Base-by-base conservation (phyloP, 352 stramenopile species). In the Globisporangium cystogenes region DNA sequence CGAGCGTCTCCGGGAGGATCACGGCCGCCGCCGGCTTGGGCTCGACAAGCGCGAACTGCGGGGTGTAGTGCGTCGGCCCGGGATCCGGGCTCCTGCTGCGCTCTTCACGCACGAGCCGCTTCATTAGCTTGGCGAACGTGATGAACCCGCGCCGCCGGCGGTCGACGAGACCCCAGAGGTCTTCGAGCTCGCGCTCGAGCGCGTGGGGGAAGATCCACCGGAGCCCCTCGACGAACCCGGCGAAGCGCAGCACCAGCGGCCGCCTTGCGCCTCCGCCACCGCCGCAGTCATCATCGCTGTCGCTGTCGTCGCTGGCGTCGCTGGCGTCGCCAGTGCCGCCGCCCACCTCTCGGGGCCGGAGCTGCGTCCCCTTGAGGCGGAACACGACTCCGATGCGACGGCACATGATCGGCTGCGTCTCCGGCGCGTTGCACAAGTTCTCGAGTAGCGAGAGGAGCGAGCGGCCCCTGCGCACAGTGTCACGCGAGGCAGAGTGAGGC, bases 51-150 rank as follows among this genome's bases (percentile, higher is more conserved):
- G 45, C 33, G 54, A 82, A 87, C 36, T 67, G 64, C 4, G 81
- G 81, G 15, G 62, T 61, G 56, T 92, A 92, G 58, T 89, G 79
- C 7, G 78, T 78, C 27, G 78, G 81, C 1, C 81, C 81, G 3
- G 78, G 81, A 44, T 91, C 70, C 0, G 81, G 77, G 57, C 77
- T 90, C 0, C 44, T 57, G 3, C 65, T 69, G 1, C 77, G 74
- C n/a, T 62, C 48, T 16, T 65, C 49, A 3, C 37, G 39, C 35
- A 71, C 57, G 12, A 73, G 29, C 4, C 49, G 53, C 20, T 52
- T 55, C 55, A 68, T 65, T 29, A 68, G 31, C 12, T 45, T 53
- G 20, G 53, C 33, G 26, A 53, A 70, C 2, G 41, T 65, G 14
- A 73, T 24, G 20, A 43, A 53, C 16, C 59, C 60, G 45, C 16